These are phyloP conservation scores for Diaporthe eres DNA, from an alignment of 2,329 filamentous ascomycete species.

Conservation along the genomic window DNA sequence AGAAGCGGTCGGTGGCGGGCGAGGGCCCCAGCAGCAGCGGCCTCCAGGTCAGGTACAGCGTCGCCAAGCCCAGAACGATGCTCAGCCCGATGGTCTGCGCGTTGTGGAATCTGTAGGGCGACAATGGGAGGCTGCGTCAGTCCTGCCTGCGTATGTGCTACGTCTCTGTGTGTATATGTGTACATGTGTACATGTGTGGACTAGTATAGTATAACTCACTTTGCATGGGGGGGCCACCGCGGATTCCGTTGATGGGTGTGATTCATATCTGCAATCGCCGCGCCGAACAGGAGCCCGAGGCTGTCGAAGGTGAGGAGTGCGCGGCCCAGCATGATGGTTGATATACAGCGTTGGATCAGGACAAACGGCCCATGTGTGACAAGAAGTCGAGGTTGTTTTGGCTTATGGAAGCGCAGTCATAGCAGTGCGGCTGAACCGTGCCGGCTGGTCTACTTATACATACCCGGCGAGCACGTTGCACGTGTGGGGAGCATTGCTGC, in stretches of 20 bases:
- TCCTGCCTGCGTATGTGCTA: not conserved
- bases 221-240: constrained; percentile 61
- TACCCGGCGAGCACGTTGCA: not conserved
- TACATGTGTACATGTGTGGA: not conserved
- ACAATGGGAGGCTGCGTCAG: not conserved
- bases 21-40: constrained; percentile 43
- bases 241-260: constrained; percentile 60
- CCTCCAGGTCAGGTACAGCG: constrained; percentile 58
- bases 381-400: not conserved
- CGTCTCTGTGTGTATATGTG: not conserved
- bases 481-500: not conserved
- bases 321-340: constrained; percentile 53
- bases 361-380: not conserved
- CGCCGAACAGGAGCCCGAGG: constrained; percentile 54
- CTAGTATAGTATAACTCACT: constrained; percentile 49
- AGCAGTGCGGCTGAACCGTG: not conserved
- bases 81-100: constrained; percentile 59
- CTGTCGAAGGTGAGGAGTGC: constrained; percentile 57
- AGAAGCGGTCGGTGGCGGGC: constrained; percentile 49
- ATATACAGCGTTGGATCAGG: not conserved
- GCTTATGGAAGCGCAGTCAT: not conserved
- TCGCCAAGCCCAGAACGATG: constrained; percentile 54
- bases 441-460: constrained; percentile 6
- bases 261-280: constrained; percentile 56
- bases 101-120: constrained; percentile 55